Percentiles rank a stretch among this genome's conserved stretches.
Conservation (phyloP, 345 rosid species). For the Camelina laxa region DNA sequence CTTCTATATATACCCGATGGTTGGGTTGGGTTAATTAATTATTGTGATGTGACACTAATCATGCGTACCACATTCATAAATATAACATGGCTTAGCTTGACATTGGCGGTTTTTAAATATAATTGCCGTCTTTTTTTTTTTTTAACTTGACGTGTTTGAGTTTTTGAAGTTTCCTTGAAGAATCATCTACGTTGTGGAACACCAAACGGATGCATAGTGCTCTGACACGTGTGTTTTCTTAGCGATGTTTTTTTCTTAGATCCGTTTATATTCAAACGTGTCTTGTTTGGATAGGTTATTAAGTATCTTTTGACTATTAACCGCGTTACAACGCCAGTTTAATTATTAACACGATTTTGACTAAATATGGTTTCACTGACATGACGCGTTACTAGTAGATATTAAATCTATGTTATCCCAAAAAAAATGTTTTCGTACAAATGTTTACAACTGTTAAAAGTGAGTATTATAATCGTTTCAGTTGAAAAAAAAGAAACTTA, state of each 20-base stretch:
- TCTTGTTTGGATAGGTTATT: neutral
- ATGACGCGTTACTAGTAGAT: conserved; percentile 20
- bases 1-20: conserved; percentile 36
- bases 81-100: conserved; percentile 40
- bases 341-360: conserved; percentile 5
- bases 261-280: neutral
- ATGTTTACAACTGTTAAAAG: neutral
- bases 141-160: conserved; percentile 35
- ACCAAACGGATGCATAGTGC: conserved; percentile 34
- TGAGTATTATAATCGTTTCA: neutral
- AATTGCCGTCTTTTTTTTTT: neutral
- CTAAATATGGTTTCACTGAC: neutral
- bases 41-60: conserved; percentile 22
- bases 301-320: conserved; percentile 32
- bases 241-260: neutral
- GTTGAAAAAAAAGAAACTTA: neutral
- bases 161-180: conserved; percentile 44
- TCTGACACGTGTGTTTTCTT: conserved; percentile 22
- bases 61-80: conserved; percentile 26
- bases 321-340: conserved; percentile 37
- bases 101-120: conserved; percentile 39
- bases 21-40: conserved; percentile 29
- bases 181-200: conserved; percentile 28
- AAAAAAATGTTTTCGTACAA: no score
- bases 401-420: no score